Base-by-base conservation (phyloP, 192 early-diverging fungal species). In the Umbelopsis ramanniana region DNA sequence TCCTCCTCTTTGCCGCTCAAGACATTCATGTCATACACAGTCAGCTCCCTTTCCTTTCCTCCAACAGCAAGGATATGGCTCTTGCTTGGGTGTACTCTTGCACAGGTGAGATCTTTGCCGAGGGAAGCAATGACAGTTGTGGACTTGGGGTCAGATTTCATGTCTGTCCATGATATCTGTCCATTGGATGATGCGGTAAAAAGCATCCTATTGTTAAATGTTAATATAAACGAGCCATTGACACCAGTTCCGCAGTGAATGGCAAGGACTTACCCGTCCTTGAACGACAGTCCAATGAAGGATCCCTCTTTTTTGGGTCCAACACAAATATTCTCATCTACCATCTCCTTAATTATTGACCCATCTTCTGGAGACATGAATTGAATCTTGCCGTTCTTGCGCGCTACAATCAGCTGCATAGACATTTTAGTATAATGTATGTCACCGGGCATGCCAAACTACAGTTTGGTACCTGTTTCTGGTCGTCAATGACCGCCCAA, bases 41-140 rank as follows among this genome's bases (percentile, higher is more conserved):
- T 86, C 67, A 97, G 77, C 68, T 98, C 95, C 45, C 90, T 89
- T 73, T 95, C 93, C 57, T 93, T 91, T 17, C 96, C 96, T 40
- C 92, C 95, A 7, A 90, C 90, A 0, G 92, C 94, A 78, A 98
- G 85, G 14, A 96, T 71, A 66, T 90, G 76, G 19, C 88, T 77
- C 26, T 86, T 75, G 48, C 78, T 78, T 19, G 85, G 84, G 72
- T 94, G 91, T 4, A 89, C 85, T 46, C 89, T 87, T 85, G 95
- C 89, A 22, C 86, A 76, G 66, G 81, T 88, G 29, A 94, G 86
- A 43, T 91, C 86, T 15, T 50, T 22, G 17, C 77, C 73, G 6
- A 79, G 70, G 2, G 50, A 53, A 14, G 40, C 19, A 12, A 78
- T 81, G 4, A 82, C 12, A 17, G 57, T 72, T 46, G 72, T 81